Base-by-base conservation (phyloP, 148 eudicot genomes). In the Salicornia ramosissima region DNA sequence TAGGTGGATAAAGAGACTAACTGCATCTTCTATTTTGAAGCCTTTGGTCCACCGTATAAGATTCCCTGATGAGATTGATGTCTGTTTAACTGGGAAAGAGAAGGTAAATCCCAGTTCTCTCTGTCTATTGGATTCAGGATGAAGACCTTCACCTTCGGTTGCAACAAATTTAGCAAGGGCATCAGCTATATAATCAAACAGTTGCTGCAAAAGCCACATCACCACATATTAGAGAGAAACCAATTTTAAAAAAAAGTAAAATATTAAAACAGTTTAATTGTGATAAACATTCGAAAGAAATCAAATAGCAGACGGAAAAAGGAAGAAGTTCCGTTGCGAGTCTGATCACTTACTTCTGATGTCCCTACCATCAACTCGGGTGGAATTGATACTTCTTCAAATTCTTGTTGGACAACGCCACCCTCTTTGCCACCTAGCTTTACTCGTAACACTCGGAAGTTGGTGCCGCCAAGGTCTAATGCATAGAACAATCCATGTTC, bases 51-150 rank as follows among this genome's bases (percentile, higher is more conserved):
- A 95, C 66, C 85, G 86, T 39, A 95, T 89, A 62, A 95, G 88
- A 66, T 80, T 73, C 49, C 99, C 99, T 14, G 96, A 80, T 31
- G 86, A 79, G 64, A 95, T 87, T 39, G 97, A 91, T 39, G 86
- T 74, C 79, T 95, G 99, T 66, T 77, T 86, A 55, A 95, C 91
- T 18, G 99, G 99, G 80, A 95, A 95, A 30, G 99, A 95, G 84
- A 95, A 95, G 74, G 99, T 95, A 71, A 95, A 95, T 54, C 99
- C 99, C 43, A 95, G 80, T 82, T 95, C 99, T 79, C 99, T 87
- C 72, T 94, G 91, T 79, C 71, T 87, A 72, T 89, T 88, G 64
- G 88, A 87, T 36, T 84, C 80, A 34, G 86, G 83, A 62, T 86
- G 93, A 72, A 85, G 84, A 61, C 82, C 91, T 72, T 91, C 97